Evolutionary conservation across 2,329 filamentous ascomycete species (phyloP), one percentile per base, ranked within the genome.

Genomic region (Colletotrichum zoysiae): DNA sequence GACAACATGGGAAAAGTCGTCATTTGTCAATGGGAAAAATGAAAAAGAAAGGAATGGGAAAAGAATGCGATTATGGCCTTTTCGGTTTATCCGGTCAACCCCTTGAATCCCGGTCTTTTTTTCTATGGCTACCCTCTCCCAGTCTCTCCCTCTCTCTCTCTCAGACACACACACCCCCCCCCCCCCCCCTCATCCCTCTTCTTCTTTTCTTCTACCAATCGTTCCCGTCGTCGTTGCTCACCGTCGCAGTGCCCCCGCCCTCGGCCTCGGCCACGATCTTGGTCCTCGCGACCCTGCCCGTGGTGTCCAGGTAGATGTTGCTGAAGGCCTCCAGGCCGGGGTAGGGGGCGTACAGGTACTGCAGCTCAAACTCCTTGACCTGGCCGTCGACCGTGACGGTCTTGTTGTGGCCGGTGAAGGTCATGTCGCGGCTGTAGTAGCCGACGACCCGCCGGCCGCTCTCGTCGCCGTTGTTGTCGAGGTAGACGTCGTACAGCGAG

Each of bases 311-410:
- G 76, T 85, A 88, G 67, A 89, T 84, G 64, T 85, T 82, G 33
- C 83, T 83, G 1, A 84, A 78, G 7, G 85, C 81, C 77, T 84
- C 79, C 76, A 85, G 71, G 42, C 87, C 83, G 11, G 78, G 78
- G 74, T 86, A 88, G 0, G 87, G 88, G 75, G 80, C 78, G 75
- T 89, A 89, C 40, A 85, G 76, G 76, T 89, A 89, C 76, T 87
- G 84, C 75, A 86, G 77, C 78, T 88, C 86, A 73, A 81, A 84
- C 67, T 86, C 85, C 57, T 81, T 78, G 62, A 77, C 78, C 84
- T 86, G 3, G 3, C 84, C 86, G 73, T 87, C 82, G 33, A 81
- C 77, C 18, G 79, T 78, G 57, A 84, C 80, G 23, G 82, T 83
- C 72, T 84, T 81, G 78, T 88, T 86, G 74, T 85, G 86, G 5